These are phyloP conservation scores for Lupinus albus DNA, from an alignment of 306 rosid species.

Conservation along the genomic window DNA sequence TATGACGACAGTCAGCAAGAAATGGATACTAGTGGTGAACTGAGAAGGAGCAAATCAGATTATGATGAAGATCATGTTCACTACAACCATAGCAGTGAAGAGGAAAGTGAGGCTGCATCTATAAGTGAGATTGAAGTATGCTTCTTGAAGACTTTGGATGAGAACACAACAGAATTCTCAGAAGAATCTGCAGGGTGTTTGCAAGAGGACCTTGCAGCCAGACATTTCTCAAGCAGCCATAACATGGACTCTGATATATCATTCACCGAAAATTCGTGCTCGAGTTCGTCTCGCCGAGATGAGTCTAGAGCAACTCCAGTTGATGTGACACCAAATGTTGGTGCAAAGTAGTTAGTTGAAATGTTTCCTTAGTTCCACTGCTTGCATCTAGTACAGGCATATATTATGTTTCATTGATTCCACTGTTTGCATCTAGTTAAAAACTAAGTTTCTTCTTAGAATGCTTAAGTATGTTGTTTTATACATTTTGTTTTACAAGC, in stretches of 20 bases:
- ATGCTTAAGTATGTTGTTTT: constrained; percentile 42
- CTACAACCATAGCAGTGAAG: constrained; percentile 59
- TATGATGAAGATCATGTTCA: constrained; percentile 47
- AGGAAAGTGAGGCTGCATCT: constrained; percentile 50
- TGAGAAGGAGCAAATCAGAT: constrained; percentile 53
- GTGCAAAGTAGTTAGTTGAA: constrained; percentile 35
- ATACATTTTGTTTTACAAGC: constrained; percentile 48
- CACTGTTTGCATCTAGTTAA: constrained; percentile 38
- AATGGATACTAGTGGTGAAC: constrained; percentile 71
- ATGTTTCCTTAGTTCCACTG: constrained; percentile 42
- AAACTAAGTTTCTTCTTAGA: constrained; percentile 32
- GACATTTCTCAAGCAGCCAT: constrained; percentile 48
- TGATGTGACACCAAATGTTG: constrained; percentile 43
- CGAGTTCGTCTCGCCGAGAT: constrained; percentile 48
- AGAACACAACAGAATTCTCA: constrained; percentile 44
- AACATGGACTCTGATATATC: constrained; percentile 50
- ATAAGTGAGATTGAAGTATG: constrained; percentile 64
- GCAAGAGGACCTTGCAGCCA: constrained; percentile 33
- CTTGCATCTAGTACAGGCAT: constrained; percentile 40
- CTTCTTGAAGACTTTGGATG: constrained; percentile 63
- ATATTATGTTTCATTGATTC: too few relatives aligned
- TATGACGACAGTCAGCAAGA: constrained; percentile 72
- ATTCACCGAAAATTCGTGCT: constrained; percentile 50
- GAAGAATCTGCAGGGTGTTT: constrained; percentile 45
- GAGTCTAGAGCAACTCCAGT: constrained; percentile 44